Evolutionary conservation across 306 rosid species (phyloP).

Genomic region (Acacia confusa): DNA sequence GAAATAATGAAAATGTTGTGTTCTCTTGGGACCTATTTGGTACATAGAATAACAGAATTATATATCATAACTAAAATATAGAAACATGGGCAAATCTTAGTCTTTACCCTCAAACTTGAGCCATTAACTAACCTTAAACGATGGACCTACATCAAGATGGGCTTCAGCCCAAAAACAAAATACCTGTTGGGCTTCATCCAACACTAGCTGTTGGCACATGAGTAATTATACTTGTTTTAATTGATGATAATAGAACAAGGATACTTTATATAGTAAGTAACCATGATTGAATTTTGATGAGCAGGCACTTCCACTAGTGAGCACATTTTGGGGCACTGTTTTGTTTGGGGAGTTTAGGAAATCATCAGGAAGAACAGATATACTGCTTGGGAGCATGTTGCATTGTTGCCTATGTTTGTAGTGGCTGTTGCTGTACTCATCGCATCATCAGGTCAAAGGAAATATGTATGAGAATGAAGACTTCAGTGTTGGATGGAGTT

Average conservation of each 20-base stretch:
- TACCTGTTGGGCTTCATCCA: not conserved
- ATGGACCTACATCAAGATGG: not conserved
- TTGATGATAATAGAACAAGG: not conserved
- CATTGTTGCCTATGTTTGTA: slow-evolving; percentile 77
- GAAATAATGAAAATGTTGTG: not conserved
- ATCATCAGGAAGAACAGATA: slow-evolving; percentile 74
- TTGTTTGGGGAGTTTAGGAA: slow-evolving; percentile 84
- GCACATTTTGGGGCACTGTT: slow-evolving; percentile 88
- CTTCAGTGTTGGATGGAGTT: slow-evolving; percentile 1
- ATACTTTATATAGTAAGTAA: not conserved
- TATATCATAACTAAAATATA: not conserved
- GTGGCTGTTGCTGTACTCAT: slow-evolving; percentile 77
- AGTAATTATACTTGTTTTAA: not conserved
- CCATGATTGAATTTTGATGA: slow-evolving; percentile 25
- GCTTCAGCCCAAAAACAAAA: not conserved
- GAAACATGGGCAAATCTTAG: not conserved
- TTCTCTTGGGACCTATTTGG: not conserved
- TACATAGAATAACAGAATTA: not conserved
- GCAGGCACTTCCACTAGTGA: slow-evolving; percentile 96
- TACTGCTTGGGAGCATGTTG: slow-evolving; percentile 67
- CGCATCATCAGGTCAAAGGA: slow-evolving; percentile 79
- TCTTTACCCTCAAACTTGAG: not conserved
- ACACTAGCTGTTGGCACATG: not conserved
- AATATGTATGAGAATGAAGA: slow-evolving; percentile 13
- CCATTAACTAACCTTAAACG: not conserved